These are phyloP conservation scores for Citrullus colocynthis DNA, from an alignment of 306 rosid species.

Conservation along the genomic window DNA sequence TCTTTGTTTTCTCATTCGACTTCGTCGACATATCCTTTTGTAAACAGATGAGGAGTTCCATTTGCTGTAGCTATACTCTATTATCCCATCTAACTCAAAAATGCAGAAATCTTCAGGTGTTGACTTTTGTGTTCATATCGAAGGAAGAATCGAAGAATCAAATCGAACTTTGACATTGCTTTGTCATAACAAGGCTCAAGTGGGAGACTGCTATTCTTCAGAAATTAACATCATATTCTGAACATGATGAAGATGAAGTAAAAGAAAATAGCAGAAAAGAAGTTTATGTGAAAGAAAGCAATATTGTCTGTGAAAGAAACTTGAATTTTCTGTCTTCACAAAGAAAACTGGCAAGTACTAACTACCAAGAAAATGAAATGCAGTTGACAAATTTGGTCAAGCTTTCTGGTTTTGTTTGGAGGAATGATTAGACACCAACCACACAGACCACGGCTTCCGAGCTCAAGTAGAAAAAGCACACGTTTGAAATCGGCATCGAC, in stretches of 20 bases:
- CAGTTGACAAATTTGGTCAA: background rate
- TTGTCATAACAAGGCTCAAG: background rate
- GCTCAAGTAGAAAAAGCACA: background rate
- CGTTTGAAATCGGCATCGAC: background rate
- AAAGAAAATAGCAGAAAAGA: no score
- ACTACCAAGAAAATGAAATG: background rate
- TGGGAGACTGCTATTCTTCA: background rate
- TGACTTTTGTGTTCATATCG: background rate
- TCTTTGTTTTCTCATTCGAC: background rate
- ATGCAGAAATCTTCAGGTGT: background rate
- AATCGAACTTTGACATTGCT: background rate
- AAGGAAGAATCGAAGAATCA: background rate
- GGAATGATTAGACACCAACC: background rate
- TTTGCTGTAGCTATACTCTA: background rate
- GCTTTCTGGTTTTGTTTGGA: background rate
- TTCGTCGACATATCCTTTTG: background rate
- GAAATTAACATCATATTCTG: background rate
- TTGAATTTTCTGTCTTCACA: background rate
- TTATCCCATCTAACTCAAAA: background rate
- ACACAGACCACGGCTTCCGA: background rate
- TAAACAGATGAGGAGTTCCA: background rate
- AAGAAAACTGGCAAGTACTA: background rate
- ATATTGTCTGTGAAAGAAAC: background rate
- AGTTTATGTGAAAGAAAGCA: background rate
- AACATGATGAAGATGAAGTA: background rate